Evolutionary conservation across 2,329 filamentous ascomycete genomes (phyloP), one percentile per base, ranked within the genome.

Genomic region (Verticillium nubilum): DNA sequence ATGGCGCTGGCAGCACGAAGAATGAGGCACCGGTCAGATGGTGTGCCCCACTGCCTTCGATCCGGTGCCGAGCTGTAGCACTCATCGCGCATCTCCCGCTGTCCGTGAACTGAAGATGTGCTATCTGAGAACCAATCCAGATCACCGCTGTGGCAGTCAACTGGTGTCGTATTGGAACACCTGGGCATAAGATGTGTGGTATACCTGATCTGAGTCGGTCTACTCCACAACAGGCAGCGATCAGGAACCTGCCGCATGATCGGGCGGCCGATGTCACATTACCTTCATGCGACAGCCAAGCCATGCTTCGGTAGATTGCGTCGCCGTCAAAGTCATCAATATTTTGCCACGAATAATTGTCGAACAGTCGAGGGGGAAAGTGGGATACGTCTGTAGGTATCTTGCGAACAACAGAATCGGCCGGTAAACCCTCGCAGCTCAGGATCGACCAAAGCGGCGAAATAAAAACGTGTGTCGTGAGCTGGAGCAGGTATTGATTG

Each of bases 201-300:
- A 47, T 47, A 47, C n/a, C n/a, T 47, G n/a, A 23, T 47, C 19
- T 9, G 10, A 47, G n/a, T n/a, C 42, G 9, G 7, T 10, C 42
- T 47, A 23, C 6, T 47, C 42, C 42, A 47, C 42, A 47, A 52
- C 57, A 59, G 33, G 28, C 35, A 54, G 53, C 60, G 60, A 52
- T 61, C 57, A 59, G 23, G 59, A 42, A 59, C 52, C 53, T 56
- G 59, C 53, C 56, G 59, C 50, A 10, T 27, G 5, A 56, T 13
- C 37, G 33, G 47, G 57, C 42, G 37, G 58, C 31, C 31, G 53
- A 7, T 47, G 42, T 47, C n/a, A 47, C 42, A 2, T 23, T 9
- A 25, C 6, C 42, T 37, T 15, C 35, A 37, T 37, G 35, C 17
- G 17, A 37, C 35, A n/a, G n/a, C n/a, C n/a, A n/a, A n/a, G n/a